Base-by-base conservation (phyloP, 2,329 filamentous ascomycete species). In the Penicillium sclerotiorum region DNA sequence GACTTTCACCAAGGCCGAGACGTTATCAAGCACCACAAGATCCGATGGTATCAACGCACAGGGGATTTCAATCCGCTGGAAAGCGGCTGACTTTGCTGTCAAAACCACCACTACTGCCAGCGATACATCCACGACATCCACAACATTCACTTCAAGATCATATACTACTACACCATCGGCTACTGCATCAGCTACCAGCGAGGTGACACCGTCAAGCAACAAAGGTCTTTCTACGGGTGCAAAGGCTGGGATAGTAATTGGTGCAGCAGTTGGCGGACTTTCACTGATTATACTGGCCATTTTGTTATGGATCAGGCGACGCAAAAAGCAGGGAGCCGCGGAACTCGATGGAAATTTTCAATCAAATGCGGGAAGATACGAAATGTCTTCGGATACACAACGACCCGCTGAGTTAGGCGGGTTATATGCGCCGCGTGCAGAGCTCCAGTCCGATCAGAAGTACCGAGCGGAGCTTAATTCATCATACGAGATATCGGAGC, bases 1-100 rank as follows among this genome's bases (percentile, higher is more conserved):
- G 41, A 44, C 41, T 2, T 44, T 44, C 28, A 44, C 41, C 25
- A 44, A 44, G 35, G 41, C 41, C 41, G 41, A 23, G 8, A 44
- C 41, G 18, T 33, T 23, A 15, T 44, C 41, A 5, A 44, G 41
- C 17, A 44, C 28, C n/a, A 17, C 21, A 13, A 33, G 28, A 22
- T 27, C 41, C 1, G 41, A 44, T 13, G 41, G 41, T 9, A 44
- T 44, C 28, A 44, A 44, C 17, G 41, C 41, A 6, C 27, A 33
- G 17, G 41, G 28, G 6, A 44, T 44, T 17, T 44, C 28, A 8
- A 44, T 44, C 8, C 27, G 27, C 4, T 44, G 41, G 41, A 33
- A 44, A 23, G 15, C 25, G 6, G 6, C 25, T 3, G 25, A 28
- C 25, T 28, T 28, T 28, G 3, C 25, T 28, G 25, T 2, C 3